These are phyloP conservation scores for Phytopythium ostracodes DNA, from an alignment of 352 stramenopile genomes.

Conservation along the genomic window DNA sequence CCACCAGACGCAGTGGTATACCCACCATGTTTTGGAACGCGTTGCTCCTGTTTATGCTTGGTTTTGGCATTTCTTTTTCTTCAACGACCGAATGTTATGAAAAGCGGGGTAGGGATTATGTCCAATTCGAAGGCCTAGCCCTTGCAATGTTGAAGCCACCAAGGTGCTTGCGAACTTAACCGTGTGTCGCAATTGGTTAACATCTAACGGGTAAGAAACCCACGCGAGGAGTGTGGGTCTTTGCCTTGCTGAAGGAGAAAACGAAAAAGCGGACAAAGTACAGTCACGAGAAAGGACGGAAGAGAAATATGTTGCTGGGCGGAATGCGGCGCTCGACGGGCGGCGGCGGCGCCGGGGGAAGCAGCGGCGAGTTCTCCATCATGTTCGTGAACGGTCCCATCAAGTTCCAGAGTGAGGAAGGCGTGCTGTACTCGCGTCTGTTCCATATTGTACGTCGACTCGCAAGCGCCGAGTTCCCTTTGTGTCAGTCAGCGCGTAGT, in stretches of 20 bases:
- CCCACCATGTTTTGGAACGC: no score
- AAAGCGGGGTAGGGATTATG: no score
- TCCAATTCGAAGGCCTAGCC: no score
- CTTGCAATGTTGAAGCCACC: no score
- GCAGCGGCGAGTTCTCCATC: conserved; percentile 70
- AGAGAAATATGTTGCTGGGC: conserved; percentile 19
- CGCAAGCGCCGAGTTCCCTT: neutral
- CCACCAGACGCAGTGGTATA: neutral
- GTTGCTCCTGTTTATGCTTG: no score
- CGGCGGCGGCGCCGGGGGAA: conserved; percentile 11
- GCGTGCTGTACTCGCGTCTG: conserved; percentile 71
- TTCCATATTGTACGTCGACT: conserved; percentile 75
- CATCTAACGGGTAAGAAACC: neutral
- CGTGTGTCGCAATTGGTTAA: no score
- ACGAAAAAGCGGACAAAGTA: neutral
- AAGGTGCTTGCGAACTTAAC: no score
- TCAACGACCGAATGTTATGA: no score
- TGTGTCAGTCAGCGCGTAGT: no score
- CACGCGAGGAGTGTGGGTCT: no score
- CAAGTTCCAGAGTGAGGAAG: conserved; percentile 79
- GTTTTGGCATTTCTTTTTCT: no score
- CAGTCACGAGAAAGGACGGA: conserved; percentile 7
- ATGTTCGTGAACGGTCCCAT: conserved; percentile 81
- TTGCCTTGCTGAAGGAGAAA: no score
- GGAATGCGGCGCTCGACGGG: conserved; percentile 19